Conservation (phyloP, 768 basidiomycete species). For the Pulveroboletus sp. region DNA sequence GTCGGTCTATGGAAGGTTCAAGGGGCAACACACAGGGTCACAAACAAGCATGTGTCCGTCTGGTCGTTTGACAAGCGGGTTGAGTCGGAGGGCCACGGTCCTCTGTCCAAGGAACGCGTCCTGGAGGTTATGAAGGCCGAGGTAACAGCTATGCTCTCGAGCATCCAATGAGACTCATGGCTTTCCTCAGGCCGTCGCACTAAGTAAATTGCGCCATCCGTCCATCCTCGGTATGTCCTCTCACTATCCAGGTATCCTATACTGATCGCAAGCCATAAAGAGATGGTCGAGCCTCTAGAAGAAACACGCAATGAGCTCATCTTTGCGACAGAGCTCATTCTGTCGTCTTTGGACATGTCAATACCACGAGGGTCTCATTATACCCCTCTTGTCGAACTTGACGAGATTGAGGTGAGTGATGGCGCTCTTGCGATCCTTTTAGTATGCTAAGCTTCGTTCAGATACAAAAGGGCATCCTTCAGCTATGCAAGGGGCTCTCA, state of each 20-base stretch:
- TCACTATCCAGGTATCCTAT: neutral
- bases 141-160: constrained; percentile 41
- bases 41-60: constrained; percentile 83
- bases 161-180: constrained; percentile 6
- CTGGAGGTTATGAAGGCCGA: constrained; percentile 88
- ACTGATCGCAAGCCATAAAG: constrained; percentile 35
- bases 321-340: constrained; percentile 89
- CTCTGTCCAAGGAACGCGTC: constrained; percentile 62
- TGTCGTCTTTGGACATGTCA: constrained; percentile 76
- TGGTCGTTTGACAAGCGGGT: constrained; percentile 88
- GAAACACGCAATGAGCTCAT: constrained; percentile 85
- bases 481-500: constrained; percentile 82
- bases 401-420: constrained; percentile 84
- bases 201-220: constrained; percentile 85
- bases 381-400: constrained; percentile 69
- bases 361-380: constrained; percentile 60
- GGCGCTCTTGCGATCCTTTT: neutral
- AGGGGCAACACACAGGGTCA: constrained; percentile 82
- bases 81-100: constrained; percentile 68
- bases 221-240: constrained; percentile 71
- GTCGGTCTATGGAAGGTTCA: constrained; percentile 91
- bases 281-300: constrained; percentile 96
- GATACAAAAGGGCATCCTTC: constrained; percentile 96
- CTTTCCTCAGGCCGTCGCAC: constrained; percentile 64
- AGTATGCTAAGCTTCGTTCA: constrained; percentile 26